Evolutionary conservation across 192 early-diverging fungal genomes (phyloP), one percentile per base, ranked within the genome.

Genomic region (Backusella circina): DNA sequence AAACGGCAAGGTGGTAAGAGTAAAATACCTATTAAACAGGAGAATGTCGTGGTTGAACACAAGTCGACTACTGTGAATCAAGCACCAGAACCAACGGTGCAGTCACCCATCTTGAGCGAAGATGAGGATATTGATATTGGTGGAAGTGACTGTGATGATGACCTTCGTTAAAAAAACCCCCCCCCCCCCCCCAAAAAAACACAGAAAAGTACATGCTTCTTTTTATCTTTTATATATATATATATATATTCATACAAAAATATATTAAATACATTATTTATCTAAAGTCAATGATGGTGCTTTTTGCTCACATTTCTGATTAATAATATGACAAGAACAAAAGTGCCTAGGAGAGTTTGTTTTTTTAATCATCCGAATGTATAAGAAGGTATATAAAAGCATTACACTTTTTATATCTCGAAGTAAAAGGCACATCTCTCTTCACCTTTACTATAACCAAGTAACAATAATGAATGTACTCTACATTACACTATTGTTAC

Each of bases 111-210:
- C 21, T 61, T 61, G 23, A 61, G 84, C 18, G 84, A 82, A 33
- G 85, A 86, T 41, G 85, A 86, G 74, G 85, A 86, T 44, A 86
- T 86, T 76, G 85, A 86, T 38, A 86, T 86, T 70, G 85, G 85
- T 75, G 85, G 85, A 21, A 86, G 85, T 57, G 85, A 86, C 78
- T 79, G 83, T 31, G 85, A 86, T 51, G 85, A 86, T 73, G 85
- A 86, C 50, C 76, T 86, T 75, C 83, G 85, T 47, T 86, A 80
- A 41, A 16, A 4, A n/a, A n/a, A n/a, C n/a, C n/a, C n/a, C 39
- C 36, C 8, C 36, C 36, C 9, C 9, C 5, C 9, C 9, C 36
- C 9, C 9, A 41, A 41, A 16, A 41, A 41, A 39, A 13, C 10
- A 39, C 10, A 39, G 9, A 39, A 39, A 82, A 28, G 7, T n/a